A percentile compares a stretch with the other conserved stretches of the same genome.
phyloP scores from a whole-genome alignment of 1,139 yeast genomes.

The Hanseniaspora gamundiae region DNA sequence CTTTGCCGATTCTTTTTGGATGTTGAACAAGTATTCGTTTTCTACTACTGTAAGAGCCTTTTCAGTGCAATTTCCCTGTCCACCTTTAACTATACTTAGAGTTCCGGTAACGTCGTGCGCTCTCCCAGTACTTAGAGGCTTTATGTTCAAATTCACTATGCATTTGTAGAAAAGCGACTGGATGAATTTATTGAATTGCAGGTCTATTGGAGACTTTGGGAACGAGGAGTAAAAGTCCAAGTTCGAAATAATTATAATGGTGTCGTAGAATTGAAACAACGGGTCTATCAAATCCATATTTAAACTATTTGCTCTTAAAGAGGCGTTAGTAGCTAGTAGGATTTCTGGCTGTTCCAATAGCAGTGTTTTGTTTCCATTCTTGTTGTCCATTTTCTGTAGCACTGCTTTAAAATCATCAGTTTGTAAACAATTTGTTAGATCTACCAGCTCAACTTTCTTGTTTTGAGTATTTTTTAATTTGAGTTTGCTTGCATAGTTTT shows the following conservation, averaged over 20 bases:
- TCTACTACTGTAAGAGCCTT: constrained; percentile 32
- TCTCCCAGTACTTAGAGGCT: constrained; percentile 66
- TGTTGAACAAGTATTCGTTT: constrained; percentile 52
- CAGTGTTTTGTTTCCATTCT: constrained; percentile 14
- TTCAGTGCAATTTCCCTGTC: constrained; percentile 19
- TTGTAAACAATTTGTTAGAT: constrained; percentile 5
- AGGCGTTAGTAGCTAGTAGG: constrained; percentile 17
- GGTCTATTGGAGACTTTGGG: constrained; percentile 10
- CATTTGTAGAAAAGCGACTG: constrained; percentile 16
- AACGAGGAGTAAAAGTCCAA: constrained; percentile 12
- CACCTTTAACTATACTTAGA: constrained; percentile 46
- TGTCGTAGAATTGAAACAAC: constrained; percentile 15
- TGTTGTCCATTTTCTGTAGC: constrained; percentile 13
- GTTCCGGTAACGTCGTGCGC: constrained; percentile 78
- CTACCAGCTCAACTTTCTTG: constrained; percentile 3
- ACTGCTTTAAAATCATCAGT: background rate
- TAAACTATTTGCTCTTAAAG: constrained; percentile 18
- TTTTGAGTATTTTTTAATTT: background rate
- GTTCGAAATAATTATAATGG: constrained; percentile 16
- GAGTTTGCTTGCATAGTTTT: background rate
- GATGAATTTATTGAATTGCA: constrained; percentile 18
- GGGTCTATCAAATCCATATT: constrained; percentile 18
- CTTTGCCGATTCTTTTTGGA: constrained; percentile 39
- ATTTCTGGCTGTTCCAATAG: constrained; percentile 24
- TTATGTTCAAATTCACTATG: constrained; percentile 31